Base-by-base conservation (phyloP, 1,284 basidiomycete species). In the Papiliotrema nemorosa region DNA sequence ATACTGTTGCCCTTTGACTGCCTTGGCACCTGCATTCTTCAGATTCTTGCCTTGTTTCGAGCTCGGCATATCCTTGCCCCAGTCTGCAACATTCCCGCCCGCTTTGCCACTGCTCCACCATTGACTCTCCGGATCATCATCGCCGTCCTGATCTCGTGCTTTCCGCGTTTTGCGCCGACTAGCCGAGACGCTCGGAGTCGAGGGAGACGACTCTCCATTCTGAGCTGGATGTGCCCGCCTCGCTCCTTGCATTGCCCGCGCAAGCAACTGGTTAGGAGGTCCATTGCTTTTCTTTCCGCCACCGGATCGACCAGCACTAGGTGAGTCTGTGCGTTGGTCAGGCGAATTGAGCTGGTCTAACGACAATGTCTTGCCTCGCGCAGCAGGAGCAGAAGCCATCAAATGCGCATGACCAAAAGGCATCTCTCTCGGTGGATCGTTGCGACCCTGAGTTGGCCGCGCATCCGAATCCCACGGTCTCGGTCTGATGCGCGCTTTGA, bases 41-140 rank as follows among this genome's bases (percentile, higher is more conserved):
- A 10, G 33, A 38, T 22, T 41, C 47, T 21, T 42, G 21, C 29
- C 20, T 14, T 20, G 13, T 5, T 26, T 25, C 50, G 46, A 47
- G 33, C 48, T 49, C 40, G 55, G 55, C 33, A 58, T 40, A 20
- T 62, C 55, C 16, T 44, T 41, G 2, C 60, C 60, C 60, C 60
- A 62, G 9, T 29, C 20, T 3, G 43, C 25, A 7, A 62, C 60
- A 34, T 54, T 56, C 5, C 60, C 60, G 2, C 60, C 60, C 2
- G 51, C 57, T 4, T 56, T 56, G 1, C 60, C 60, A 2, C 50
- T 52, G 9, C 22, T 26, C 40, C 55, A 55, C 55, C 55, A 62
- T 33, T 38, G 31, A 5, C 42, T 21, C 39, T 62, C 60, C 33
- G 9, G 25, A 38, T 53, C 57, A 27, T 46, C 41, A 25, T 51